These are phyloP conservation scores for Aquilaria sinensis DNA, from an alignment of 345 rosid species.

Conservation along the genomic window DNA sequence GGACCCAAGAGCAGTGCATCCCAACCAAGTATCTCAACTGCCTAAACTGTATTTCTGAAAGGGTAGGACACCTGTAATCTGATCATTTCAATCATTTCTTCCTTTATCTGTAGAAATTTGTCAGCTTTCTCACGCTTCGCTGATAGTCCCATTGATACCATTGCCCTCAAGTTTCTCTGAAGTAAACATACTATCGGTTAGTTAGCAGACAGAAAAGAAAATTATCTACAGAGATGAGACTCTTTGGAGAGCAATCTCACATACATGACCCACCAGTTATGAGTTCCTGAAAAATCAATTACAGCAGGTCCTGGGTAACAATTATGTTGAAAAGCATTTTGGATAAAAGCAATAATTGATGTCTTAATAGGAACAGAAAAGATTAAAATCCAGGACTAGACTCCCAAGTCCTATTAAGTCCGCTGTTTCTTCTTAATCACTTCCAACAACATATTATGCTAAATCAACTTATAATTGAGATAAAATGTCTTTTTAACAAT, in stretches of 20 bases:
- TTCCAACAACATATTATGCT: too few species aligned
- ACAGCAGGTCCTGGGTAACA: too few species aligned
- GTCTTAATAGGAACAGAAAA: too few species aligned
- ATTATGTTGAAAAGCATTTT: too few species aligned
- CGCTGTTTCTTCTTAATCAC: too few species aligned
- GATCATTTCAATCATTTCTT: constrained; percentile 31
- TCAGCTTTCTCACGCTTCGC: constrained; percentile 38
- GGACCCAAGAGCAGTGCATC: not conserved
- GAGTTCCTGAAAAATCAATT: too few species aligned
- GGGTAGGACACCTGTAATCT: constrained; percentile 21
- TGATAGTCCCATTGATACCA: constrained; percentile 26
- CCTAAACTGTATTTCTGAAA: constrained; percentile 1
- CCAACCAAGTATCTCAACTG: constrained; percentile 3
- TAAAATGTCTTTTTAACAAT: too few species aligned
- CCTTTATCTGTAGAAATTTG: constrained; percentile 25
- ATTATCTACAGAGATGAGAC: constrained; percentile 2
- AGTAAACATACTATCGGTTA: constrained; percentile 8
- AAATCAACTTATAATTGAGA: too few species aligned
- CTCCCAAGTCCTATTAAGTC: too few species aligned
- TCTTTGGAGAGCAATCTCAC: not conserved
- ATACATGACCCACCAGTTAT: not conserved
- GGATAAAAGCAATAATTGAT: too few species aligned
- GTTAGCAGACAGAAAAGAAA: not conserved
- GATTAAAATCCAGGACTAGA: too few species aligned
- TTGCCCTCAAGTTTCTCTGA: constrained; percentile 35